Percentiles rank a stretch among this genome's conserved stretches.
phyloP scores from a whole-genome alignment of 176 grass and related monocot genomes.

The Dactylis glomerata region DNA sequence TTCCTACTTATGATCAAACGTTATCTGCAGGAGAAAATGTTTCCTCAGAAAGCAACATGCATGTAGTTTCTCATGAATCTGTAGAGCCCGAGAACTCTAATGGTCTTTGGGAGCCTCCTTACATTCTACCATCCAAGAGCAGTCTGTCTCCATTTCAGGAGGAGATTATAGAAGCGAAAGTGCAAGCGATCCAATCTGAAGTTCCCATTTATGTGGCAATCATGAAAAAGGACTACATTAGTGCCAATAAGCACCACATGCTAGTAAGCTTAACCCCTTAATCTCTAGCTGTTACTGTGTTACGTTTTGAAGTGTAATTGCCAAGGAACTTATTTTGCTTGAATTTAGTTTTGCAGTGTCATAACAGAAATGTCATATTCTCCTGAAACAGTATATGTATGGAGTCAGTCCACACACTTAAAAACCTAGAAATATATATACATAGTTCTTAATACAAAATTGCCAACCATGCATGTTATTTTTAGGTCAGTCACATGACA shows the following conservation, averaged over 20 bases:
- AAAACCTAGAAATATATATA: neutral
- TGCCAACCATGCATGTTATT: neutral
- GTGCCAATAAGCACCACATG: neutral
- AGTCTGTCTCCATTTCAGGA: neutral
- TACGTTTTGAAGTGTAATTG: neutral
- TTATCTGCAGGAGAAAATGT: neutral
- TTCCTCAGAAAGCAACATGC: neutral
- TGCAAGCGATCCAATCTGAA: conserved; percentile 3
- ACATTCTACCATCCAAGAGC: neutral
- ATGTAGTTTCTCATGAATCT: neutral
- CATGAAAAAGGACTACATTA: neutral
- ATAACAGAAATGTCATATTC: neutral
- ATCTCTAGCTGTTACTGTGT: neutral
- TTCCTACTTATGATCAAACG: neutral
- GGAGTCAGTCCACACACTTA: neutral
- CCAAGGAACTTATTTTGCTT: neutral
- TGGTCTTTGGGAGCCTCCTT: neutral
- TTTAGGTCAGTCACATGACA: neutral
- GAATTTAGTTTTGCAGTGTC: neutral
- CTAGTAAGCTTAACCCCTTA: neutral
- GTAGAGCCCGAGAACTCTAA: neutral
- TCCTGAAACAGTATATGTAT: neutral
- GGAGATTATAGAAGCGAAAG: neutral
- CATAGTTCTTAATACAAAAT: neutral
- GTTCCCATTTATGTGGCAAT: neutral